Base-by-base conservation (phyloP, 345 rosid genomes). In the Carallia pectinifolia region DNA sequence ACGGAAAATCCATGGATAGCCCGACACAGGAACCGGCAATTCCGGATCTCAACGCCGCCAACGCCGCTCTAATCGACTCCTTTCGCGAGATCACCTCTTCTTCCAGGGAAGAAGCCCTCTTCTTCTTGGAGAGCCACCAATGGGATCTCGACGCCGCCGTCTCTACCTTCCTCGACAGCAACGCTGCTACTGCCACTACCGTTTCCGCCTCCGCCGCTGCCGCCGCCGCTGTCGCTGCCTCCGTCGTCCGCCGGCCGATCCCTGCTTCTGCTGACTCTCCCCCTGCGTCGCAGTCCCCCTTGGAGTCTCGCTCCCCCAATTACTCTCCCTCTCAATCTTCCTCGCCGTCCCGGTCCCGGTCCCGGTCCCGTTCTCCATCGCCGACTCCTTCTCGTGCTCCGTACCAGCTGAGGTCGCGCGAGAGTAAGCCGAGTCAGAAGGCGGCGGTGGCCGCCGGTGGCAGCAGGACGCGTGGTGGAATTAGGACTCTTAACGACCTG, bases 141-240 rank as follows among this genome's bases (percentile, higher is more conserved):
- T 95, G 90, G 90, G 85, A 91, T 82, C 88, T 95, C 27, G 97
- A 90, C 83, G 75, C 96, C 53, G 97, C 99, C 74, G 90, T 95
- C 70, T 87, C 97, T 6, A 92, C 97, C 44, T 95, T 95, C 86
- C 76, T 95, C 55, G 99, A 95, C 78, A 81, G 69, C 82, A 80
- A 77, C 60, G 61, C 73, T 47, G 7, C 58, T 68, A 44, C 54
- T 9, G 19, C 77, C 55, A 23, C 59, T 66, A 50, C 54, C 13
- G 70, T 23, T 23, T 23, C 23, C 23, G 23, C 23, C 23, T 23
- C 37, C 7, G 74, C 75, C 52, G 58, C 62, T 53, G 6, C 62
- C 48, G 38, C 62, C 2, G 27, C 60, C 81, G 70, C 37, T 9
- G 74, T 74, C 52, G 58, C 65, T 53, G 8, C 62, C 48, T 34